Percentiles rank a stretch among this genome's conserved stretches.
Evolutionary conservation across 495 filamentous ascomycete species (phyloP).

Genomic region (Aspergillus asperescens): DNA sequence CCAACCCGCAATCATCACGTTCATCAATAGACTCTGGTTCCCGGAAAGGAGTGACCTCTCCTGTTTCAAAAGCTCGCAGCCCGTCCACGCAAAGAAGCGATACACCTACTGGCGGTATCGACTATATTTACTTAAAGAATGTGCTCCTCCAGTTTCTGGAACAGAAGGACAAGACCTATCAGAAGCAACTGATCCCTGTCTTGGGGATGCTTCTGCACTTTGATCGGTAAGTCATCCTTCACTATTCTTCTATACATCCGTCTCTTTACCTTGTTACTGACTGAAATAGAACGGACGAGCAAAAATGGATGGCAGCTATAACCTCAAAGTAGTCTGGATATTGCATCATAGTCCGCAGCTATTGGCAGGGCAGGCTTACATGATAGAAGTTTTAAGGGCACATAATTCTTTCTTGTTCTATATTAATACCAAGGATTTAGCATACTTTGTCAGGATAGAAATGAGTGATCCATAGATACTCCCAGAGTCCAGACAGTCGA

Average conservation of each 20-base stretch:
- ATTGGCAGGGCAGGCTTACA: too few relatives aligned
- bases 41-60: conserved; percentile 34
- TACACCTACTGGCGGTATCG: conserved; percentile 43
- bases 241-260: background rate
- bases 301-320: conserved; percentile 84
- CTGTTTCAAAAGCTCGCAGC: conserved; percentile 34
- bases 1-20: conserved; percentile 52
- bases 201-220: conserved; percentile 87
- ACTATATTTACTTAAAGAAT: conserved; percentile 91
- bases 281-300: conserved; percentile 64
- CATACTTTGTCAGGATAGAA: background rate
- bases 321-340: conserved; percentile 37
- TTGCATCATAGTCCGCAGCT: too few relatives aligned
- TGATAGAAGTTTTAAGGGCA: background rate
- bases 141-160: conserved; percentile 92
- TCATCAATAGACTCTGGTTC: conserved; percentile 64
- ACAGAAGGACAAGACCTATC: conserved; percentile 85
- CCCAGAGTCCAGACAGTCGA: background rate
- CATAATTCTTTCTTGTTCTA: conserved; percentile 3
- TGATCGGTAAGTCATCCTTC: conserved; percentile 59
- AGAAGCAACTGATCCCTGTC: conserved; percentile 87
- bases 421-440: conserved; percentile 4
- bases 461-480: background rate
- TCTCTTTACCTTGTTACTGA: conserved; percentile 11
- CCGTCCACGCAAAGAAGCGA: conserved; percentile 37